These are phyloP conservation scores for Candida gigantensis DNA, from an alignment of 1,139 yeast genomes.

Conservation along the genomic window DNA sequence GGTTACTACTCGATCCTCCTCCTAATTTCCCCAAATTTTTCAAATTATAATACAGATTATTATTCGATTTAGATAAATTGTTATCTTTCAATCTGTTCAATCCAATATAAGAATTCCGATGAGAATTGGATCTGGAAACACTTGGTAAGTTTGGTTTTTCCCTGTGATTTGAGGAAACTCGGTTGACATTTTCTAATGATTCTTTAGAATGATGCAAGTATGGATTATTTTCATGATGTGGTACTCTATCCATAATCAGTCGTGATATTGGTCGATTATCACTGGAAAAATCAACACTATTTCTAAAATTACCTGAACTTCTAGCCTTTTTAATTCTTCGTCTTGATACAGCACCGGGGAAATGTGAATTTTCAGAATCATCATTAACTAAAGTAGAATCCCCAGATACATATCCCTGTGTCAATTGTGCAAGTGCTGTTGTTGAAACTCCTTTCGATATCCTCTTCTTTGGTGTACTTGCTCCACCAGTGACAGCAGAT, in stretches of 20 bases:
- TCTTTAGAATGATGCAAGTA: conserved; percentile 17
- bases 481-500: conserved; percentile 6
- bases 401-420: conserved; percentile 13
- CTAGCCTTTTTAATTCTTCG: conserved; percentile 32
- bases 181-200: background rate
- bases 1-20: conserved; percentile 1
- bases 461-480: conserved; percentile 10
- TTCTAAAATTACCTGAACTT: conserved; percentile 36
- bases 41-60: conserved; percentile 10
- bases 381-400: conserved; percentile 17
- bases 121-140: conserved; percentile 29
- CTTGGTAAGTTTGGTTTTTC: conserved; percentile 41
- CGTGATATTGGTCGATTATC: background rate
- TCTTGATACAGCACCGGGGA: conserved; percentile 1
- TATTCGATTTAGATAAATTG: conserved; percentile 20
- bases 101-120: conserved; percentile 40
- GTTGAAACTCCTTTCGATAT: conserved; percentile 29
- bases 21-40: conserved; percentile 4
- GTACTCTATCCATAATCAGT: conserved; percentile 22
- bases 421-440: conserved; percentile 28
- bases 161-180: conserved; percentile 4
- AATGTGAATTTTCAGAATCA: conserved; percentile 11
- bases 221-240: conserved; percentile 29
- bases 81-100: conserved; percentile 41
- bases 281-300: conserved; percentile 17